Evolutionary conservation across 768 basidiomycete genomes (phyloP).

Genomic region (Amanita thiersii): DNA sequence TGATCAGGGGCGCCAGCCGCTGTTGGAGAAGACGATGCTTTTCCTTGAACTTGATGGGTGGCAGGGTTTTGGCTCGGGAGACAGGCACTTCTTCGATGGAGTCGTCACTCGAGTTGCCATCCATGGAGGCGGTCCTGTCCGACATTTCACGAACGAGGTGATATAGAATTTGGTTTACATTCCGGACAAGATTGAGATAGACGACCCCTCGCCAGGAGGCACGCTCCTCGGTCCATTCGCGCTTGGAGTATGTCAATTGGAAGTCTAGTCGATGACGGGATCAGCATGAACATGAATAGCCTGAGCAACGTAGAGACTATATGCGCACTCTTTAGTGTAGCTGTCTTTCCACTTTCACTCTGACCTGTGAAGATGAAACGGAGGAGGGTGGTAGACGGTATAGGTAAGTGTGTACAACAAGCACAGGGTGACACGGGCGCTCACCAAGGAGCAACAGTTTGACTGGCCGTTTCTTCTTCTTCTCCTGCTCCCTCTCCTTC

Average conservation of each 20-base stretch:
- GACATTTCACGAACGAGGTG: constrained; percentile 50
- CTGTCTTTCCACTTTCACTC: constrained; percentile 75
- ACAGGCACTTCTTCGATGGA: constrained; percentile 30
- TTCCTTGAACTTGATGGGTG: constrained; percentile 47
- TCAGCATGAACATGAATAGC: constrained; percentile 10
- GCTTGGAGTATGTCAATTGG: constrained; percentile 63
- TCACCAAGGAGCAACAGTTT: constrained; percentile 66
- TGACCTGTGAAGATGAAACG: constrained; percentile 30
- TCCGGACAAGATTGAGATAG: constrained; percentile 73
- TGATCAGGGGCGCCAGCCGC: constrained; percentile 48
- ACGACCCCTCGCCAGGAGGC: constrained; percentile 69
- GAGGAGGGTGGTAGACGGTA: neutral
- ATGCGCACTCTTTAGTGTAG: constrained; percentile 63
- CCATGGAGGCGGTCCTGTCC: constrained; percentile 21
- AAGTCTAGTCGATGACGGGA: constrained; percentile 62
- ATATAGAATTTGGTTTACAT: constrained; percentile 57
- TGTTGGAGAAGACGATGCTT: constrained; percentile 52
- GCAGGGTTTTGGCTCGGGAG: constrained; percentile 27
- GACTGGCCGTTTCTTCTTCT: constrained; percentile 59
- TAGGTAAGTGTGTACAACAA: no score
- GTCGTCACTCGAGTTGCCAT: constrained; percentile 26
- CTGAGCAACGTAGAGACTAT: neutral
- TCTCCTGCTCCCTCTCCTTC: constrained; percentile 47
- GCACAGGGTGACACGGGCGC: no score
- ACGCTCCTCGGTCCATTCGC: constrained; percentile 64